Evolutionary conservation across 2,329 filamentous ascomycete species (phyloP).

Genomic region (Stromatinia cepivora): DNA sequence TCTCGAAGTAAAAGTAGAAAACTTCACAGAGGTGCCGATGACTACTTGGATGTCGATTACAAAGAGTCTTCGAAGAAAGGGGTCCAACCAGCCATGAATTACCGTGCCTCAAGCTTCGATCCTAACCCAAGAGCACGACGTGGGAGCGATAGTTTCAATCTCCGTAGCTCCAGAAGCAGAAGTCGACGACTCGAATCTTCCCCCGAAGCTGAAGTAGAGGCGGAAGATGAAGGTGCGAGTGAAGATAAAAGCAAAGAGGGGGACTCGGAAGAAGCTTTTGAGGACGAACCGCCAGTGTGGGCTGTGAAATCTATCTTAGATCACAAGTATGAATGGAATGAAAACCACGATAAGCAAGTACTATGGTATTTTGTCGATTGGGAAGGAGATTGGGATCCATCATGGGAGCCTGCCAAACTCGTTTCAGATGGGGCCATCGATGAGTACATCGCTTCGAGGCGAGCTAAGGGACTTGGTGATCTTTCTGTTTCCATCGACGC

Average conservation of each 20-base stretch:
- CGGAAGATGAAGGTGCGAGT: background rate
- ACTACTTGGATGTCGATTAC: constrained; percentile 7
- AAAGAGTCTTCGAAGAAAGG: constrained; percentile 1
- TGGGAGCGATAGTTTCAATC: constrained; percentile 7
- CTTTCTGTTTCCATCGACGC: background rate
- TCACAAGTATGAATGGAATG: constrained; percentile 22
- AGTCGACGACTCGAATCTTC: constrained; percentile 5
- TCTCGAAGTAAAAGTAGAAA: constrained; percentile 9
- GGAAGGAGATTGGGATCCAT: constrained; percentile 32
- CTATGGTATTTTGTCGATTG: constrained; percentile 36
- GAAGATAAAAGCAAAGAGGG: constrained; percentile 13
- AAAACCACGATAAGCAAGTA: constrained; percentile 14
- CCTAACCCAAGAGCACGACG: background rate
- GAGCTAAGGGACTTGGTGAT: constrained; percentile 8
- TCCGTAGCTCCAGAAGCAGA: constrained; percentile 11
- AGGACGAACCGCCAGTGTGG: constrained; percentile 19
- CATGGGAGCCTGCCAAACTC: constrained; percentile 37
- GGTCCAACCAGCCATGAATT: background rate
- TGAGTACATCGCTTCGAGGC: constrained; percentile 23
- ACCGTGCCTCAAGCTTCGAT: background rate
- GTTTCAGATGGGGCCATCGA: constrained; percentile 27
- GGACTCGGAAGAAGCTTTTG: constrained; percentile 15
- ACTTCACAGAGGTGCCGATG: background rate
- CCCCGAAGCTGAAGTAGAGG: background rate
- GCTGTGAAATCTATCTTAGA: constrained; percentile 33